A percentile compares a stretch with the other conserved stretches of the same genome.
Conservation (phyloP, 768 basidiomycete genomes). For the Psilocybe cubensis region DNA sequence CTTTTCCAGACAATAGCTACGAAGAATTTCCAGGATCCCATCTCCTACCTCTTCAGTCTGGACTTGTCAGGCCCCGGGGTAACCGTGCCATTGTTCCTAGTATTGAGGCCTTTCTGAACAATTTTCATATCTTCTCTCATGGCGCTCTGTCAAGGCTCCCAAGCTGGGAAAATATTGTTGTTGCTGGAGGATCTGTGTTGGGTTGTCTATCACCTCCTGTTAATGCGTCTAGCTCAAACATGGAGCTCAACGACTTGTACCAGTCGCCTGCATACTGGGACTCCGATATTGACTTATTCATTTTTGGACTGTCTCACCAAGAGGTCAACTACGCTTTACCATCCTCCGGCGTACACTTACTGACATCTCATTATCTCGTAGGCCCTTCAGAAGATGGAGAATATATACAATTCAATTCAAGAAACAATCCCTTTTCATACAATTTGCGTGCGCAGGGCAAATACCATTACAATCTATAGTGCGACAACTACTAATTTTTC, state of each 20-base stretch:
- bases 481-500: too few species aligned
- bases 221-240: constrained; percentile 55
- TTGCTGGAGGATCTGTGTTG: constrained; percentile 43
- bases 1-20: background rate
- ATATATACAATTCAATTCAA: background rate
- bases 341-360: too few species aligned
- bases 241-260: constrained; percentile 31
- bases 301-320: constrained; percentile 56
- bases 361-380: background rate
- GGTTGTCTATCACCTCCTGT: constrained; percentile 43
- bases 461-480: constrained; percentile 65
- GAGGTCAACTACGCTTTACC: constrained; percentile 33
- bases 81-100: background rate
- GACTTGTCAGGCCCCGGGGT: background rate
- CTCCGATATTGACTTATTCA: constrained; percentile 62
- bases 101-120: constrained; percentile 28
- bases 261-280: constrained; percentile 30
- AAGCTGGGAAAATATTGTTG: constrained; percentile 64
- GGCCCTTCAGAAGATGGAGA: background rate
- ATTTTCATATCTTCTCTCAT: constrained; percentile 63
- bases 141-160: constrained; percentile 57
- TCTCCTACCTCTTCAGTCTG: background rate
- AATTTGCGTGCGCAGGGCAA: constrained; percentile 62
- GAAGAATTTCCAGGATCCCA: background rate
- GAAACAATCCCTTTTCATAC: constrained; percentile 60